Conservation (phyloP, 2,329 filamentous ascomycete genomes). For the Calonectria hongkongensis region DNA sequence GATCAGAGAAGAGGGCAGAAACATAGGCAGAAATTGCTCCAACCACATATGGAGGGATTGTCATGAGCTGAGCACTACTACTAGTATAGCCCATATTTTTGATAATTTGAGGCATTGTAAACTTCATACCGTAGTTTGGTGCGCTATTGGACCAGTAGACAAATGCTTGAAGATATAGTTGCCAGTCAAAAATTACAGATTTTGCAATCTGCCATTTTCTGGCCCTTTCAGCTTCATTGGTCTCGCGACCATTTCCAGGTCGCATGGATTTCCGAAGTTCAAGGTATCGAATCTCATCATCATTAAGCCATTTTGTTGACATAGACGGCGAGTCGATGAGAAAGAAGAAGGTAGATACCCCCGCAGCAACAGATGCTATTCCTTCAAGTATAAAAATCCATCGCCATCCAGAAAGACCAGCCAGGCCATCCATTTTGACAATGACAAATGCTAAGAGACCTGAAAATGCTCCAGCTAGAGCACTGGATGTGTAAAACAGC, state of each 20-base stretch:
- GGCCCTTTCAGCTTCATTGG: neutral
- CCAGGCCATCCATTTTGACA: constrained; percentile 80
- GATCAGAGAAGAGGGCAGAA: neutral
- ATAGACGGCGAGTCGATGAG: neutral
- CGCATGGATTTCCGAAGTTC: neutral
- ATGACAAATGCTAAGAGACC: constrained; percentile 83
- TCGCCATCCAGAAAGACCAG: constrained; percentile 75
- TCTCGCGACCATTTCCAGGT: neutral
- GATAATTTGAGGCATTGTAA: constrained; percentile 1
- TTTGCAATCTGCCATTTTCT: neutral
- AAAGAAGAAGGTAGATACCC: neutral
- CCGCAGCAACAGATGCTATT: neutral
- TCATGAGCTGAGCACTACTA: neutral
- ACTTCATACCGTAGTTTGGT: neutral
- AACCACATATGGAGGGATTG: neutral
- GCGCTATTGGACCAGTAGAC: neutral
- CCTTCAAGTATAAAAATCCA: constrained; percentile 62
- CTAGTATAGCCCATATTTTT: neutral
- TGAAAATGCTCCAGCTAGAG: constrained; percentile 85
- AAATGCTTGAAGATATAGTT: neutral
- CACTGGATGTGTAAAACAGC: constrained; percentile 89
- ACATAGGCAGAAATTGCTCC: neutral
- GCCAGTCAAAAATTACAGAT: neutral
- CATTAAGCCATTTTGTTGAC: neutral
- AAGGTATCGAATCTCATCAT: neutral